Percentiles rank a stretch among this genome's conserved stretches.
These are phyloP conservation scores for Microascus cirrosus DNA, from an alignment of 2,329 filamentous ascomycete species.

Conservation along the genomic window DNA sequence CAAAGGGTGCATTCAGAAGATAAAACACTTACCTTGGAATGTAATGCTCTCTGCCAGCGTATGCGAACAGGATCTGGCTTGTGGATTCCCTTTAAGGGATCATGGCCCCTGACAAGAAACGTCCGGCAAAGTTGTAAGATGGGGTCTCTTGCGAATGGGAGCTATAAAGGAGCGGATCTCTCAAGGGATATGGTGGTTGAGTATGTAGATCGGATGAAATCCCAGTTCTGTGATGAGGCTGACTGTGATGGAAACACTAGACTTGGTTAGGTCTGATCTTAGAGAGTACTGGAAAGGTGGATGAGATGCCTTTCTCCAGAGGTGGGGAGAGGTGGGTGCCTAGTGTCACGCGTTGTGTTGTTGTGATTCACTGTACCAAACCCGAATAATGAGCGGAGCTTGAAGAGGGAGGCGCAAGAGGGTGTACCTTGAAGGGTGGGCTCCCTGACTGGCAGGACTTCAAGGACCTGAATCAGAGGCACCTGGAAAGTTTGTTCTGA, in stretches of 20 bases:
- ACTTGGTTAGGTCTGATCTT: too few relatives aligned
- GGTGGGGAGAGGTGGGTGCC: not conserved
- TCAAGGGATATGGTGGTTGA: not conserved
- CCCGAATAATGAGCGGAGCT: not conserved
- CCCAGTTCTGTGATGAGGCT: not conserved
- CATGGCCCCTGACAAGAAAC: not conserved
- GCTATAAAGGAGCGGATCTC: too few relatives aligned
- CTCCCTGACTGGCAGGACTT: not conserved
- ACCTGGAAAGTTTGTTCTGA: too few relatives aligned
- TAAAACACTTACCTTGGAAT: not conserved
- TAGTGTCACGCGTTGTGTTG: not conserved
- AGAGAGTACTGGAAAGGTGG: not conserved
- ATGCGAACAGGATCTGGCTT: not conserved
- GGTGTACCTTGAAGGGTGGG: not conserved
- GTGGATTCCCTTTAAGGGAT: not conserved
- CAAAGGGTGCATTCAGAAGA: not conserved
- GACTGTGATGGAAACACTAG: too few relatives aligned
- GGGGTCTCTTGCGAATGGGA: too few relatives aligned
- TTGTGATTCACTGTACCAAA: not conserved
- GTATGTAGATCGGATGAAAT: not conserved
- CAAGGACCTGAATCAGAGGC: not conserved
- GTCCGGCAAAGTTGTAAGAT: not conserved
- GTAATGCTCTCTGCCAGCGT: not conserved
- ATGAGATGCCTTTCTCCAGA: not conserved
- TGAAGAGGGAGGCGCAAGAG: not conserved